Conservation (phyloP, 495 filamentous ascomycete species). For the Penicillium lagena region DNA sequence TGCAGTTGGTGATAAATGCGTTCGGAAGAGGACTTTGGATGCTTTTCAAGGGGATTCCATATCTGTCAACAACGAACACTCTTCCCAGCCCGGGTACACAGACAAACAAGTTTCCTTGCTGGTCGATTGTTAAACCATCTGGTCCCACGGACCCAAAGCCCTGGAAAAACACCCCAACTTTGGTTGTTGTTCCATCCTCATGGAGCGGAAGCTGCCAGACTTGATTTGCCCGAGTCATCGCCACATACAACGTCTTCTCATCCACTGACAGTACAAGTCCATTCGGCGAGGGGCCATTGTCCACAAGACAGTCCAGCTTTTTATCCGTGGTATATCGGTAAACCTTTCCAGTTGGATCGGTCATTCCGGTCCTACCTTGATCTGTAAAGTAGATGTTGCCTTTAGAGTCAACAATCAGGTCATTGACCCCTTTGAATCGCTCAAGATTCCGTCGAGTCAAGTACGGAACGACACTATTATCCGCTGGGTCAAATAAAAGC, state of each 20-base stretch:
- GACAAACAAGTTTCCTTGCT: slow-evolving; percentile 21
- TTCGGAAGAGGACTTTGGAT: slow-evolving; percentile 8
- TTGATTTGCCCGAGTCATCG: slow-evolving; percentile 23
- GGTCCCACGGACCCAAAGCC: slow-evolving; percentile 19
- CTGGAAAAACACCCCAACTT: slow-evolving; percentile 20
- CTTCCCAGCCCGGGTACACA: slow-evolving; percentile 18
- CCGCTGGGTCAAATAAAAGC: slow-evolving; percentile 11
- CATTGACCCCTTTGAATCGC: slow-evolving; percentile 26
- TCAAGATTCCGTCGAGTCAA: slow-evolving; percentile 20
- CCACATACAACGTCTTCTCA: slow-evolving; percentile 19
- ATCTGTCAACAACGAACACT: slow-evolving; percentile 17
- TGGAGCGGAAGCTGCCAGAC: slow-evolving; percentile 22
- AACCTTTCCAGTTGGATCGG: slow-evolving; percentile 21
- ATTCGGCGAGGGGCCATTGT: slow-evolving; percentile 23
- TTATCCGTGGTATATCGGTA: slow-evolving; percentile 14
- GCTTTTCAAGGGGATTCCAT: slow-evolving; percentile 16
- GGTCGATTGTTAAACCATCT: slow-evolving; percentile 18
- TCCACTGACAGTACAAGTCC: slow-evolving; percentile 17
- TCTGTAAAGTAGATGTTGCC: slow-evolving; percentile 24
- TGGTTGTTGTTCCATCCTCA: slow-evolving; percentile 19
- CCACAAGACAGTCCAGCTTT: slow-evolving; percentile 15
- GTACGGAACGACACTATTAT: slow-evolving; percentile 1
- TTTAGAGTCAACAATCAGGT: slow-evolving; percentile 17
- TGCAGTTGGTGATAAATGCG: slow-evolving; percentile 19
- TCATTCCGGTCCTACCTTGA: slow-evolving; percentile 26